Percentiles rank a stretch among this genome's conserved stretches.
These are phyloP conservation scores for Corchorus capsularis DNA, from an alignment of 345 rosid species.

Conservation along the genomic window DNA sequence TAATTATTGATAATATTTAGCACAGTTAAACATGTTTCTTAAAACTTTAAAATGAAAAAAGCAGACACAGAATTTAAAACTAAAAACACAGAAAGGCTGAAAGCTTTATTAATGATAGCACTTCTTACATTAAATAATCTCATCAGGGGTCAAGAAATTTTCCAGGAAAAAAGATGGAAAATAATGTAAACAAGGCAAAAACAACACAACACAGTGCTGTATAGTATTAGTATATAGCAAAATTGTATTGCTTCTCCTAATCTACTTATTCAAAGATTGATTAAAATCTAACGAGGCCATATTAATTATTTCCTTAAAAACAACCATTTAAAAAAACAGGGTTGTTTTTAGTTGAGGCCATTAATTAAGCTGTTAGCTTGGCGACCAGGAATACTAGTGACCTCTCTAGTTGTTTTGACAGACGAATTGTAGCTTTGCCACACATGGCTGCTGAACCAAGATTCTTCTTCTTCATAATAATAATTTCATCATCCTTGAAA, in stretches of 20 bases:
- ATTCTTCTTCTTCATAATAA: not conserved
- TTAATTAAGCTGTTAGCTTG: not conserved
- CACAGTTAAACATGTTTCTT: too few species aligned
- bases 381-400: not conserved
- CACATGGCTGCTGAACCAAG: not conserved
- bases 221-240: not conserved
- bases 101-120: not conserved
- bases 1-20: too few species aligned
- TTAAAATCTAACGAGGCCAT: not conserved
- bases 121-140: not conserved
- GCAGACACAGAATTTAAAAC: not conserved
- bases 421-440: not conserved
- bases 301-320: not conserved
- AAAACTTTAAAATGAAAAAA: too few species aligned
- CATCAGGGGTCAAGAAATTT: not conserved
- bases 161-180: slow-evolving; percentile 13
- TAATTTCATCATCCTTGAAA: not conserved
- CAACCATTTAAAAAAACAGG: not conserved
- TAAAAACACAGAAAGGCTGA: not conserved
- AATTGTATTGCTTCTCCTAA: not conserved
- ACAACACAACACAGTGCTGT: slow-evolving; percentile 1
- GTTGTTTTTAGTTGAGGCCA: not conserved
- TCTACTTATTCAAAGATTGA: slow-evolving; percentile 16
- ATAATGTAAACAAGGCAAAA: slow-evolving; percentile 20
- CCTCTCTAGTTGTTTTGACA: not conserved